Conservation (phyloP, 1,284 basidiomycete genomes). For the Exobasidium cylindrosporum region DNA sequence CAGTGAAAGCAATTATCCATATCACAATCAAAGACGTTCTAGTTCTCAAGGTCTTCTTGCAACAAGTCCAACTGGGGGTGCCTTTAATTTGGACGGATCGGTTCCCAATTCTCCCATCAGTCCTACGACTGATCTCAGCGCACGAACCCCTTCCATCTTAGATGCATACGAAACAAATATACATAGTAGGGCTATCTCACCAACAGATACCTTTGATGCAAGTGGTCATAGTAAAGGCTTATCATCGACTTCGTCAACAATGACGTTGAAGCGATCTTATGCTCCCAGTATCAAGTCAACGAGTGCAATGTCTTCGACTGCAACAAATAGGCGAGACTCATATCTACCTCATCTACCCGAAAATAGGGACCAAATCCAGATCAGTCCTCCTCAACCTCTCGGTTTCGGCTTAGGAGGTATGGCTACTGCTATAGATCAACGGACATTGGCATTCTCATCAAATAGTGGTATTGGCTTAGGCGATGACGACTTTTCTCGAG, state of each 20-base stretch:
- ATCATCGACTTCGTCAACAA: constrained; percentile 32
- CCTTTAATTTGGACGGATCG: not conserved
- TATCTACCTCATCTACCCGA: constrained; percentile 43
- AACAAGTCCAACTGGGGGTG: not conserved
- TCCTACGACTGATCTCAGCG: constrained; percentile 12
- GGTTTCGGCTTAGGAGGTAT: constrained; percentile 37
- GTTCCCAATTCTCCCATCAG: constrained; percentile 13
- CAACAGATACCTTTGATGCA: constrained; percentile 12
- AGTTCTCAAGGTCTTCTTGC: constrained; percentile 4
- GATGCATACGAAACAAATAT: constrained; percentile 24
- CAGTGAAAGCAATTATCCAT: not conserved
- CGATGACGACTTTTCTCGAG: constrained; percentile 31
- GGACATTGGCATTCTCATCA: constrained; percentile 40
- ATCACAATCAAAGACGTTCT: not conserved
- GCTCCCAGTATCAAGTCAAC: not conserved
- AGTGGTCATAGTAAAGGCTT: not conserved
- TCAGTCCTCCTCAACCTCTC: constrained; percentile 44
- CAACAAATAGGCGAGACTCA: constrained; percentile 25
- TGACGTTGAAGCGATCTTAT: constrained; percentile 19
- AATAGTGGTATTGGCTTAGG: constrained; percentile 30
- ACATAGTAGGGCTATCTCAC: constrained; percentile 21
- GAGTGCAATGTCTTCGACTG: not conserved
- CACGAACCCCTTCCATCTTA: constrained; percentile 12
- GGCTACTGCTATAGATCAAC: constrained; percentile 40
- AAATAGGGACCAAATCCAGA: constrained; percentile 43